Conservation (phyloP, 345 rosid genomes). For the Lumnitzera racemosa region DNA sequence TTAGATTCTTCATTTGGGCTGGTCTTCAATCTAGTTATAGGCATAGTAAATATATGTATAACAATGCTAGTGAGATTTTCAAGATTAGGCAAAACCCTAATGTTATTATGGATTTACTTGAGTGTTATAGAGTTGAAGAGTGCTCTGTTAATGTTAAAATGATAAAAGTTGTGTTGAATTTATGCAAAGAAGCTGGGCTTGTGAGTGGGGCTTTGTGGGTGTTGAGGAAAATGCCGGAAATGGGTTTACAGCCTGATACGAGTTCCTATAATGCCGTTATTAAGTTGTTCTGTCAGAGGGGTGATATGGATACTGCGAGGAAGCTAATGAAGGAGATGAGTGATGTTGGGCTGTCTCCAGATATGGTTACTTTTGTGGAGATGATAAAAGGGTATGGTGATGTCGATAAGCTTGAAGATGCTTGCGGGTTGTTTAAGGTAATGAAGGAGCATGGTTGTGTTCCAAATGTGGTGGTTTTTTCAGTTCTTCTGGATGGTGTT, state of each 20-base stretch:
- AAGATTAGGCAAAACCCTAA: conserved; percentile 43
- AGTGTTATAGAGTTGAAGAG: conserved; percentile 37
- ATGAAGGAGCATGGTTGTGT: conserved; percentile 52
- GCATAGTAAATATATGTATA: conserved; percentile 57
- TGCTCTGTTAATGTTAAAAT: conserved; percentile 48
- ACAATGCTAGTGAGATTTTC: conserved; percentile 54
- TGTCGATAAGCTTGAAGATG: conserved; percentile 55
- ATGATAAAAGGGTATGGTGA: conserved; percentile 66
- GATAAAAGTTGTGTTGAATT: conserved; percentile 49
- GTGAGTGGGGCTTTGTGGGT: conserved; percentile 65
- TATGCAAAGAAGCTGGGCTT: conserved; percentile 59
- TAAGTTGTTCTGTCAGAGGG: conserved; percentile 57
- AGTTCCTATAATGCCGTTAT: conserved; percentile 50
- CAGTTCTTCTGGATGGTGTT: conserved; percentile 61
- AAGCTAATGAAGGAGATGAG: conserved; percentile 69
- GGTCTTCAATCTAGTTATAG: conserved; percentile 57
- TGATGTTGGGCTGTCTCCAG: conserved; percentile 46
- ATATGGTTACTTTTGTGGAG: conserved; percentile 49
- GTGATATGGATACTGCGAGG: conserved; percentile 48
- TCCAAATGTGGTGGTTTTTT: conserved; percentile 56
- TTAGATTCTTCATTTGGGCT: conserved; percentile 78
- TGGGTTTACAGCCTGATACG: conserved; percentile 41
- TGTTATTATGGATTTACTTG: conserved; percentile 42
- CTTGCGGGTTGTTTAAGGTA: conserved; percentile 39
- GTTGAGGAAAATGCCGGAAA: conserved; percentile 57